phyloP scores from a whole-genome alignment of 495 filamentous ascomycete genomes.

The Aspergillus avenaceus region DNA sequence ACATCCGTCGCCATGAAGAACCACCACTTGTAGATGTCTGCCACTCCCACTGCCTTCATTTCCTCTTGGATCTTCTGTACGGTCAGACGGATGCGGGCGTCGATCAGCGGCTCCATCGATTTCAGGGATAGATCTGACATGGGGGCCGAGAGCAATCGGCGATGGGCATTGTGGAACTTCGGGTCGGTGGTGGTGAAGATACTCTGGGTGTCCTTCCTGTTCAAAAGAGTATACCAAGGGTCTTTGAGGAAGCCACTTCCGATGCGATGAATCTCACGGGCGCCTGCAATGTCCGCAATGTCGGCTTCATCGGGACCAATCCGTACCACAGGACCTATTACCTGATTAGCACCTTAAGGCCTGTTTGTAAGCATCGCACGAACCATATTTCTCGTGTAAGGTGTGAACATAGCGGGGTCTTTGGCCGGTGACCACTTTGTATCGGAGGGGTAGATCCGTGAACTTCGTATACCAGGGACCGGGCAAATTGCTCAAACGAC shows the following conservation, averaged over 20 bases:
- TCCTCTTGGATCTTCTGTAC: conserved; percentile 33
- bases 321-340: conserved; percentile 38
- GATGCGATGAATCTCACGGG: conserved; percentile 32
- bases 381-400: conserved; percentile 33
- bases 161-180: conserved; percentile 22
- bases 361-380: neutral
- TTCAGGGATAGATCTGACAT: conserved; percentile 34
- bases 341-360: neutral
- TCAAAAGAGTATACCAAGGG: conserved; percentile 15
- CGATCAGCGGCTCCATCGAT: conserved; percentile 27
- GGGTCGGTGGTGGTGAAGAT: conserved; percentile 31
- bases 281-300: conserved; percentile 25
- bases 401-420: conserved; percentile 25
- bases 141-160: conserved; percentile 27
- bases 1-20: conserved; percentile 55
- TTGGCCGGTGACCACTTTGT: conserved; percentile 18
- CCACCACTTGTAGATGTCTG: conserved; percentile 55
- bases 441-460: conserved; percentile 22
- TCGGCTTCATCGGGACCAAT: conserved; percentile 32
- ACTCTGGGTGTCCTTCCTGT: conserved; percentile 9
- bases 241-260: conserved; percentile 22
- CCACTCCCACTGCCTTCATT: conserved; percentile 19
- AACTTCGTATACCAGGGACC: conserved; percentile 16
- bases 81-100: conserved; percentile 20
- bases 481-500: neutral